Evolutionary conservation across 192 early-diverging fungal species (phyloP).

Genomic region (Funneliformis mosseae): DNA sequence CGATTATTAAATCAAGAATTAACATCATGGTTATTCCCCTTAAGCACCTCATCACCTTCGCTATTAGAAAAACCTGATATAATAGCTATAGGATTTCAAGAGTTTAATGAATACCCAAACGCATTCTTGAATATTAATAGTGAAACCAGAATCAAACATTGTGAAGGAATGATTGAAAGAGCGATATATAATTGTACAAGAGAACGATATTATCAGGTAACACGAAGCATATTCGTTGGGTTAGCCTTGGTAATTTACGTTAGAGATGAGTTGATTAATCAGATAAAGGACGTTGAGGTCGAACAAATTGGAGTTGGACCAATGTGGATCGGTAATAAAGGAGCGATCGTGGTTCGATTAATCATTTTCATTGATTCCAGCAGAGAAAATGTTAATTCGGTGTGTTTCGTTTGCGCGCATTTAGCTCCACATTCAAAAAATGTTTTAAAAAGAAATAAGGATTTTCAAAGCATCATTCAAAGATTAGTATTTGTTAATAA

Average conservation of each 20-base stretch:
- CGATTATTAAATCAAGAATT: constrained; percentile 41
- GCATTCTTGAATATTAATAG: constrained; percentile 40
- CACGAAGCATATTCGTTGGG: constrained; percentile 36
- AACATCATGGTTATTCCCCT: constrained; percentile 43
- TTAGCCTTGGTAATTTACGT: constrained; percentile 44
- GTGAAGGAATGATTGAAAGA: constrained; percentile 36
- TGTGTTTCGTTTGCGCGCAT: constrained; percentile 38
- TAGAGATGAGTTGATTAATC: constrained; percentile 29
- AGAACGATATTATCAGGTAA: constrained; percentile 40
- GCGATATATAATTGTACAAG: constrained; percentile 38
- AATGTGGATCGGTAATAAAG: constrained; percentile 46
- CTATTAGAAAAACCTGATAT: constrained; percentile 44
- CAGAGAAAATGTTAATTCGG: neutral
- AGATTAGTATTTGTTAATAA: constrained; percentile 22
- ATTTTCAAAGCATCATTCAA: constrained; percentile 29
- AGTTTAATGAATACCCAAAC: constrained; percentile 42
- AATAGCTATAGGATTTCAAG: constrained; percentile 49
- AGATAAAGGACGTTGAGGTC: constrained; percentile 35
- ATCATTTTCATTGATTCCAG: constrained; percentile 20
- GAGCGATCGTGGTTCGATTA: constrained; percentile 40
- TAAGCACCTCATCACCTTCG: constrained; percentile 32
- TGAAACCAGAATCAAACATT: constrained; percentile 30
- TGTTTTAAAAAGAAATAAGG: constrained; percentile 14
- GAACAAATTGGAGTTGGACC: constrained; percentile 40
- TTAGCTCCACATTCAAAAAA: constrained; percentile 36